phyloP scores from a whole-genome alignment of 164 flowering plant species.

The Aristolochia fimbriata region DNA sequence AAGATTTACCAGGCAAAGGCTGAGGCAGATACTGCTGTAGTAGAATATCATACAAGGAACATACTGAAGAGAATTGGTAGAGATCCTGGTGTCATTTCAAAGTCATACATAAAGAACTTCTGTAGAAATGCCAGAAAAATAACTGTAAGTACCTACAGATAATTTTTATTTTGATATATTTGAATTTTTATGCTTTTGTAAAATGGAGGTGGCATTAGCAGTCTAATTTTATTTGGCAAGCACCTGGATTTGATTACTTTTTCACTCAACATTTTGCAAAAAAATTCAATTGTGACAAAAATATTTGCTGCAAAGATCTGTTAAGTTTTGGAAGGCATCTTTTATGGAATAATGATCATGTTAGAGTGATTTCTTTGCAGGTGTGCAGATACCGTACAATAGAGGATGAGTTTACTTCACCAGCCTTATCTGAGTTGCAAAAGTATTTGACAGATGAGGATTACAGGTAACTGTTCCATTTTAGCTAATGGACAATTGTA shows the following conservation, averaged over 20 bases:
- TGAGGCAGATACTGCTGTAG: constrained; percentile 68
- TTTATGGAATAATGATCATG: too few species aligned
- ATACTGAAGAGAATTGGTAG: constrained; percentile 74
- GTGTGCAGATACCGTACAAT: constrained; percentile 77
- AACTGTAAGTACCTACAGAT: constrained; percentile 31
- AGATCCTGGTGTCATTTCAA: constrained; percentile 62
- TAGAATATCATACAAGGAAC: constrained; percentile 57
- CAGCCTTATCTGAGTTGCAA: constrained; percentile 56
- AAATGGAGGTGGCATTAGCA: too few species aligned
- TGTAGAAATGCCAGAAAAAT: constrained; percentile 91
- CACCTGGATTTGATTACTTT: too few species aligned
- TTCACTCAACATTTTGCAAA: too few species aligned
- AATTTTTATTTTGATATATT: neutral
- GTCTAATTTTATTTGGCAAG: too few species aligned
- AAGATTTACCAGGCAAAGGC: constrained; percentile 93
- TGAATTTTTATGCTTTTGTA: too few species aligned
- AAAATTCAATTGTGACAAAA: too few species aligned
- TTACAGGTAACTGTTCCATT: constrained; percentile 41
- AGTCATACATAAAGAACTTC: constrained; percentile 58
- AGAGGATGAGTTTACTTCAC: constrained; percentile 80
- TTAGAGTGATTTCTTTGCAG: constrained; percentile 19
- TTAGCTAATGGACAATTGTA: too few species aligned
- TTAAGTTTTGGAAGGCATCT: too few species aligned
- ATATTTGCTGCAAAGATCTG: too few species aligned
- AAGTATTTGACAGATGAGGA: constrained; percentile 88